Evolutionary conservation across 2,329 filamentous ascomycete genomes (phyloP), one percentile per base, ranked within the genome.

Genomic region (Aspergillus fumigatus): DNA sequence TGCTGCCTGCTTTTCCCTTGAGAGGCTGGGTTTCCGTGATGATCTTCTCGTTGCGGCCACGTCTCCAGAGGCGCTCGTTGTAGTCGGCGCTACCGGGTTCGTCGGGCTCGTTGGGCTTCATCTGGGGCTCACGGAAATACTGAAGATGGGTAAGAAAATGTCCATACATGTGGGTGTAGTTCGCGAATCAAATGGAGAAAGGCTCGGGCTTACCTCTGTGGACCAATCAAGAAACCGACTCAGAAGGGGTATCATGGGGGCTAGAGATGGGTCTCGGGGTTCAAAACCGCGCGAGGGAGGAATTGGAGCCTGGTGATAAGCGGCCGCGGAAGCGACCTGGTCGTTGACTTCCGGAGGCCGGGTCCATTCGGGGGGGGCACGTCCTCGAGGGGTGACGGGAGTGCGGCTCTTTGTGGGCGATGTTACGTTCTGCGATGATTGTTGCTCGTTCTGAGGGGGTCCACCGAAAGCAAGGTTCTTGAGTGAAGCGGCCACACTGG

Each of bases 111-210:
- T 89, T 92, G 3, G 91, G 88, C 70, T 94, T 95, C 94, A 99
- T 97, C 74, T 99, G 94, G 32, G 94, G 94, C 73, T 97, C 92
- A 29, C 92, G 90, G 81, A 97, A 99, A 72, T 99, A 97, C 73
- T 86, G 59, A 43, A 56, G 25, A 65, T 61, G 27, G 48, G 68
- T 74, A 40, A 74, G 67, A 66, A 69, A 55, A 52, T 58, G 59
- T 59, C 62, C 51, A 50, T 55, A 60, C 9, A 55, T 40, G 49
- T 57, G 26, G 27, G 45, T 48, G 50, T 58, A 52, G 43, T 41
- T 56, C 41, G 56, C 45, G 57, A 41, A 61, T 52, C 26, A 58
- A 47, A 53, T 53, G 40, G 54, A 66, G 51, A 52, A 52, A 62
- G 51, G 54, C 60, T 49, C 61, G 56, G 51, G 55, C 68, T 69